Evolutionary conservation across 805 yeast genomes (phyloP).

Genomic region (Babjeviella inositovora): DNA sequence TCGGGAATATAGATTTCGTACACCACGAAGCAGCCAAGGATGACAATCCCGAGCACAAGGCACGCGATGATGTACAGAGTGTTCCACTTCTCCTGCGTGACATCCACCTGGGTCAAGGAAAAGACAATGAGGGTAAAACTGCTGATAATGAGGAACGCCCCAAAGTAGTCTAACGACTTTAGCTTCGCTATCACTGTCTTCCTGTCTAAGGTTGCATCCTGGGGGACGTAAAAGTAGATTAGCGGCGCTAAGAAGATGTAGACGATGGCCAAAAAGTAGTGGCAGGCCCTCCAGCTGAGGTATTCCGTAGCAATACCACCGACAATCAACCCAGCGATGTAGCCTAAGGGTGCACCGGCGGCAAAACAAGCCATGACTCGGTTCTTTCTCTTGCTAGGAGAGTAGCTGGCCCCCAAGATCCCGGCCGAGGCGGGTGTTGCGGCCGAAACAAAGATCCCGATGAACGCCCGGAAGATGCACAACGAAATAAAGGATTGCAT

Average conservation of each 20-base stretch:
- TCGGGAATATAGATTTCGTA: slow-evolving; percentile 20
- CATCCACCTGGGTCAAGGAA: slow-evolving; percentile 24
- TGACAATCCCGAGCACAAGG: slow-evolving; percentile 17
- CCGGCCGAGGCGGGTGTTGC: slow-evolving; percentile 32
- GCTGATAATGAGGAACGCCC: slow-evolving; percentile 19
- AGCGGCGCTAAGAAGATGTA: slow-evolving; percentile 10
- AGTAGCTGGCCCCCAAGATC: slow-evolving; percentile 21
- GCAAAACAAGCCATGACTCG: slow-evolving; percentile 22
- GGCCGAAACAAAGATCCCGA: slow-evolving; percentile 24
- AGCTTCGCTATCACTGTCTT: slow-evolving; percentile 8
- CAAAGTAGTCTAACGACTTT: slow-evolving; percentile 18
- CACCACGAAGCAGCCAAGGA: slow-evolving; percentile 14
- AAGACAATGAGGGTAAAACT: slow-evolving; percentile 24
- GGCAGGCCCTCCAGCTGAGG: slow-evolving; percentile 22
- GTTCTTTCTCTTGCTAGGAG: slow-evolving; percentile 20
- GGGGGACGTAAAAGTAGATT: slow-evolving; percentile 15
- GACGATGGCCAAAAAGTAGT: slow-evolving; percentile 21
- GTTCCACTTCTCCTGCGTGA: slow-evolving; percentile 21
- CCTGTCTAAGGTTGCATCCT: slow-evolving; percentile 12
- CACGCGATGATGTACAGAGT: slow-evolving; percentile 28
- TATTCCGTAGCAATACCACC: slow-evolving; percentile 25
- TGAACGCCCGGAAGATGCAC: slow-evolving; percentile 23
- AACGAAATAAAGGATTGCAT: slow-evolving; percentile 17
- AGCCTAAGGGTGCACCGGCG: slow-evolving; percentile 32
- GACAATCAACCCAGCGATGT: slow-evolving; percentile 19